Percentiles rank a stretch among this genome's conserved stretches.
Conservation (phyloP, 108 stramenopile genomes). For the Cylindrotheca fusiformis region DNA sequence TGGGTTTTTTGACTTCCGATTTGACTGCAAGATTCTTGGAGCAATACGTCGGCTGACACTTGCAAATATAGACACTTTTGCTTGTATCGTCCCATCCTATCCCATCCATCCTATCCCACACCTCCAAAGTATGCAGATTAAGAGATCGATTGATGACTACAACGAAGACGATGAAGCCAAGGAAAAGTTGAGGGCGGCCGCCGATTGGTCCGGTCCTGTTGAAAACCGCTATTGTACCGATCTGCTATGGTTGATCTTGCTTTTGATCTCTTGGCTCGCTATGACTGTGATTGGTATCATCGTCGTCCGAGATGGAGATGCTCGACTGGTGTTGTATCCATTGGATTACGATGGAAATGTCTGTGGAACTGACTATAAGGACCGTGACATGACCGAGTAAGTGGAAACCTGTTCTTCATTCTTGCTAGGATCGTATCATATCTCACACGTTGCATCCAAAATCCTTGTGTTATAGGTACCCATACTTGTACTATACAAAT, state of each 20-base stretch:
- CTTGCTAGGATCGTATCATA: background rate
- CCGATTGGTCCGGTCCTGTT: slow-evolving; percentile 73
- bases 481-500: slow-evolving; percentile 69
- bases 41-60: no score
- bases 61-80: no score
- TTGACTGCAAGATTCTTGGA: no score
- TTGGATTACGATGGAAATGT: slow-evolving; percentile 76
- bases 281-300: slow-evolving; percentile 67
- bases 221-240: slow-evolving; percentile 67
- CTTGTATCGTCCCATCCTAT: no score
- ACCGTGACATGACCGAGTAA: slow-evolving; percentile 34
- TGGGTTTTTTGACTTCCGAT: no score
- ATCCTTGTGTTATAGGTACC: slow-evolving; percentile 37
- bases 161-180: slow-evolving; percentile 30
- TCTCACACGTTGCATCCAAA: slow-evolving; percentile 49
- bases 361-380: slow-evolving; percentile 64
- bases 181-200: slow-evolving; percentile 54
- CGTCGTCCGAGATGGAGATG: slow-evolving; percentile 56
- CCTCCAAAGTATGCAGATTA: no score
- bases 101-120: no score
- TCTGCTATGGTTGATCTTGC: slow-evolving; percentile 25
- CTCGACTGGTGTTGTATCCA: slow-evolving; percentile 61
- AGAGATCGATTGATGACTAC: slow-evolving; percentile 10
- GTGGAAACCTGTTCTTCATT: background rate
- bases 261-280: slow-evolving; percentile 52